A percentile compares a stretch with the other conserved stretches of the same genome.
These are phyloP conservation scores for Lachnum nothofagi DNA, from an alignment of 2,329 filamentous ascomycete species.

Conservation along the genomic window DNA sequence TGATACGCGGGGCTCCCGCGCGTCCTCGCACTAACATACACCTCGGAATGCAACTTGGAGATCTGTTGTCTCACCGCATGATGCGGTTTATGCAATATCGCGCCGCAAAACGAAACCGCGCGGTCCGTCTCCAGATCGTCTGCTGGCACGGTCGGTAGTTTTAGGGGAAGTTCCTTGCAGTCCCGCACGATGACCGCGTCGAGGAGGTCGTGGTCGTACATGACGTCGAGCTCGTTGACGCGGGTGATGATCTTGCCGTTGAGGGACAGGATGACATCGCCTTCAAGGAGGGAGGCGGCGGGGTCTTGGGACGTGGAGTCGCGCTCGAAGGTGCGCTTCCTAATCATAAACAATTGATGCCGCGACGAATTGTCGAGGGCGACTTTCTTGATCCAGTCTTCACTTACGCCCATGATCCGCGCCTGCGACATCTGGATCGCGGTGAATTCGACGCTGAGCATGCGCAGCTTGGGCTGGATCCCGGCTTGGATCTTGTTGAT, in stretches of 20 bases:
- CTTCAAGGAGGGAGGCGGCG: conserved; percentile 71
- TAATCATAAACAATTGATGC: conserved; percentile 97
- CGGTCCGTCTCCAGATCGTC: conserved; percentile 89
- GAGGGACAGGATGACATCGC: conserved; percentile 85
- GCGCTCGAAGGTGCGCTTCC: conserved; percentile 73
- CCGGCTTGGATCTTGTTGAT: conserved; percentile 79
- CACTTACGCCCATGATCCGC: conserved; percentile 91
- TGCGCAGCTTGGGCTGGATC: conserved; percentile 73
- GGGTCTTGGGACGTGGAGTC: too few relatives aligned
- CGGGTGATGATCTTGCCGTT: conserved; percentile 91
- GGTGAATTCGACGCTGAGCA: conserved; percentile 90
- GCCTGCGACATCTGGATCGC: conserved; percentile 96
- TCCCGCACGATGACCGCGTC: conserved; percentile 84
- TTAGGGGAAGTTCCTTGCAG: conserved; percentile 69
- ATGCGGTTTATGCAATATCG: conserved; percentile 86
- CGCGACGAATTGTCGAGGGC: conserved; percentile 82
- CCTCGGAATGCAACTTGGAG: conserved; percentile 89
- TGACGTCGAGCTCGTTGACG: conserved; percentile 87
- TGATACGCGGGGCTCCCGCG: conserved; percentile 80
- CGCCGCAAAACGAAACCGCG: conserved; percentile 91
- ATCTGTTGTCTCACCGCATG: conserved; percentile 97
- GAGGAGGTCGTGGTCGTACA: conserved; percentile 83
- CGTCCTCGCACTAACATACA: conserved; percentile 86
- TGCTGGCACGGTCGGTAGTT: conserved; percentile 79
- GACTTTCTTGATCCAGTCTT: conserved; percentile 92